These are phyloP conservation scores for Pseudocercospora ulei DNA, from an alignment of 2,329 filamentous ascomycete species.

Conservation along the genomic window DNA sequence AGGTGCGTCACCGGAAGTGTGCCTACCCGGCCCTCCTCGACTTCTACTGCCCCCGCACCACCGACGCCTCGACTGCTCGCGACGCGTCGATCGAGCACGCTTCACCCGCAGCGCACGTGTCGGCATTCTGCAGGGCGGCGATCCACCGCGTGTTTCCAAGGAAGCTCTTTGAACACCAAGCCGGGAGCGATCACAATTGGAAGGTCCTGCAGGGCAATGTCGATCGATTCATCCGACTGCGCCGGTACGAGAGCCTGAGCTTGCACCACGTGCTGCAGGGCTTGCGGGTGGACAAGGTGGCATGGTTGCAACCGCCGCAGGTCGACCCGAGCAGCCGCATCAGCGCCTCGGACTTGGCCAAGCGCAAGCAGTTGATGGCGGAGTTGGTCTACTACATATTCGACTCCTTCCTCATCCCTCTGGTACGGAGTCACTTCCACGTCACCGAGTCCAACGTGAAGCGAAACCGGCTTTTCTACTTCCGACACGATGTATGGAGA, in stretches of 20 bases:
- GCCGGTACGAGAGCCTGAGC: conserved; percentile 70
- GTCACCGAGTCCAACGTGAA: conserved; percentile 81
- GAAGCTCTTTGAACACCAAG: conserved; percentile 60
- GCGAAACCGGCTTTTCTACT: conserved; percentile 78
- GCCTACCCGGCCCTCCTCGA: conserved; percentile 68
- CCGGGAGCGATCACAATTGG: conserved; percentile 51
- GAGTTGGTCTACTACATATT: conserved; percentile 90
- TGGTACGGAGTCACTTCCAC: conserved; percentile 82
- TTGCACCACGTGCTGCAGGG: conserved; percentile 68
- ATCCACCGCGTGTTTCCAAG: conserved; percentile 62
- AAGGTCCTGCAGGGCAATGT: conserved; percentile 54
- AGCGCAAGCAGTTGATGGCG: conserved; percentile 66
- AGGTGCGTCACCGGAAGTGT: conserved; percentile 61
- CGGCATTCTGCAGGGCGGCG: conserved; percentile 74
- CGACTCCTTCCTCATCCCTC: conserved; percentile 79
- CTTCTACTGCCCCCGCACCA: conserved; percentile 61
- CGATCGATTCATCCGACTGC: conserved; percentile 65
- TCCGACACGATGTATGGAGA: conserved; percentile 87
- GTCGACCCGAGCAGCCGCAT: conserved; percentile 45
- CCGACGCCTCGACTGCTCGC: neutral
- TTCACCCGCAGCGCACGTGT: conserved; percentile 59
- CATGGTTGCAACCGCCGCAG: conserved; percentile 59
- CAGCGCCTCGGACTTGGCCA: conserved; percentile 60
- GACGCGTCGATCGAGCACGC: conserved; percentile 54
- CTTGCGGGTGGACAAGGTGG: conserved; percentile 45